Base-by-base conservation (phyloP, 2,329 filamentous ascomycete genomes). In the Monosporascus sp. region DNA sequence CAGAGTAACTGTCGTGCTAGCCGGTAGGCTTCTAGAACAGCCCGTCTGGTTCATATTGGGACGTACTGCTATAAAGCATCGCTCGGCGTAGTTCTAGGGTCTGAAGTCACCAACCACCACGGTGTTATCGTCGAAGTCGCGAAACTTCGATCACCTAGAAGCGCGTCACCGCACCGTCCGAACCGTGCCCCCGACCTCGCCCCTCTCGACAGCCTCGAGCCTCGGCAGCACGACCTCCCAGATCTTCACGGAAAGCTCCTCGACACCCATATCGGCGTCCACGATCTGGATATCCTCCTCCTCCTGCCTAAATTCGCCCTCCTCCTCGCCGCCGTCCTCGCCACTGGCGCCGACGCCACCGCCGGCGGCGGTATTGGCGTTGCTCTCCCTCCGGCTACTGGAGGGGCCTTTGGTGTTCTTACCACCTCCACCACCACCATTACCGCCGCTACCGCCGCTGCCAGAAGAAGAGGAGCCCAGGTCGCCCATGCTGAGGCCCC, bases 191-290 rank as follows among this genome's bases (percentile, higher is more conserved):
- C 79, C 79, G 18, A 76, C 61, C 61, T 78, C 74, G 0, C 80
- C 78, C 50, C 70, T 70, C 57, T 79, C 76, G 15, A 81, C 79
- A 24, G 70, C 68, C 51, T 74, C 74, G 11, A 84, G 63, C 52
- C 74, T 70, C n/a, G 63, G 67, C 60, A 64, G 61, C 1, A 81
- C 79, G 56, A 75, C 72, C 42, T 65, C 68, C 82, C 81, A 84
- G 24, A 86, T 72, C 61, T 74, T 73, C 52, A 78, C 76, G 6
- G 74, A 74, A 6, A 86, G 81, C 54, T 79, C 82, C 47, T 83
- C 81, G 1, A 82, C 74, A 2, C 70, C 75, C 2, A 73, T 67
- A 0, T 79, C 77, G 2, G 81, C 82, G 63, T 82, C 76, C 9
- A 82, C 71, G 5, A 83, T 76, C 41, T 75, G 70, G 44, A 83